Evolutionary conservation across 2,329 filamentous ascomycete species (phyloP).

Genomic region (Trichoderma hamatum): DNA sequence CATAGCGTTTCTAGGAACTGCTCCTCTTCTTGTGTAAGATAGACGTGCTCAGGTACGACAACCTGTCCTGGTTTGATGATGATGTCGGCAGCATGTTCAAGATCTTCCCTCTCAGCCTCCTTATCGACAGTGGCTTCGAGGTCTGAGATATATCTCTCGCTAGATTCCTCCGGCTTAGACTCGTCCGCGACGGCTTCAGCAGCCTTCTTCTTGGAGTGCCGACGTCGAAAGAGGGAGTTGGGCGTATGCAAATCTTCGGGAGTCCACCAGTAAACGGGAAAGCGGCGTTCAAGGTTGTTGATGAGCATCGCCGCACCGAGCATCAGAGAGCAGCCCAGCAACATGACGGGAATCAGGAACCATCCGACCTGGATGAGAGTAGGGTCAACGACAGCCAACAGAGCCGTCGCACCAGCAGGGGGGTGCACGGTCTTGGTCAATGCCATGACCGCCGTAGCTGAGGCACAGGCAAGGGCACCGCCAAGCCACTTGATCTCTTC

Average conservation of each 20-base stretch:
- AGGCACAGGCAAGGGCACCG: conserved; percentile 66
- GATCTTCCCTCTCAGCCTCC: conserved; percentile 28
- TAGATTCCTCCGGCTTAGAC: conserved; percentile 1
- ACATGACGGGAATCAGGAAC: conserved; percentile 65
- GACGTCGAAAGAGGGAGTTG: conserved; percentile 24
- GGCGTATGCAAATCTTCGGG: conserved; percentile 40
- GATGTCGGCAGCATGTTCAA: conserved; percentile 35
- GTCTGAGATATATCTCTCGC: conserved; percentile 21
- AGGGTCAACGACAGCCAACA: conserved; percentile 66
- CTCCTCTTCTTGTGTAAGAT: conserved; percentile 44
- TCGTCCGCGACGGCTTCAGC: conserved; percentile 19
- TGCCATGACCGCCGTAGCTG: conserved; percentile 66
- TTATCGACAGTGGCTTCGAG: conserved; percentile 27
- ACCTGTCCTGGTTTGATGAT: conserved; percentile 43
- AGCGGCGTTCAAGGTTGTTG: conserved; percentile 70
- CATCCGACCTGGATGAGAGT: conserved; percentile 63
- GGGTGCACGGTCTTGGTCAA: conserved; percentile 74
- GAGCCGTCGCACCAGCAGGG: conserved; percentile 72
- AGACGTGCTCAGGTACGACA: conserved; percentile 42
- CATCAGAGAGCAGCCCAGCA: conserved; percentile 65
- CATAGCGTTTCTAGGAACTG: conserved; percentile 43
- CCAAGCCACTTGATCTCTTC: conserved; percentile 63
- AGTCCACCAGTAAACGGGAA: conserved; percentile 73
- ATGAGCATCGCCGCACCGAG: conserved; percentile 63
- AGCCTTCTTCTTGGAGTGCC: conserved; percentile 14